These are phyloP conservation scores for Glycine soja DNA, from an alignment of 306 rosid species.

Conservation along the genomic window DNA sequence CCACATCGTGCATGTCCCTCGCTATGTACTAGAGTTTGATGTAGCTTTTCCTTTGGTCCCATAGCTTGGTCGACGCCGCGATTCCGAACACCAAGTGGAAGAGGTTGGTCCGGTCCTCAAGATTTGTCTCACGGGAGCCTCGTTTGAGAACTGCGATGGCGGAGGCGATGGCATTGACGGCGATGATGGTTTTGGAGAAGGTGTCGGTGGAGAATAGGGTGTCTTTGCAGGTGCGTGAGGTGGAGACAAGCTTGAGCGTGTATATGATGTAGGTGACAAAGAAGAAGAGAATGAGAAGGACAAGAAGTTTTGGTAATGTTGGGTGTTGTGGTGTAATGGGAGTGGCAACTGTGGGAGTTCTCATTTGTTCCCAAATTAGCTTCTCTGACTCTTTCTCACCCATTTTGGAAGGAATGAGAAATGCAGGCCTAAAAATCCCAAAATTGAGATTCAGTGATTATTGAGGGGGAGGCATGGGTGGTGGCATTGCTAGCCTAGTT, in stretches of 20 bases:
- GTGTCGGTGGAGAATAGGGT: slow-evolving; percentile 51
- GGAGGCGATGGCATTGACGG: slow-evolving; percentile 45
- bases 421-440: neutral
- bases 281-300: slow-evolving; percentile 77
- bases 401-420: no score
- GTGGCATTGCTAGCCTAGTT: no score
- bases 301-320: slow-evolving; percentile 60
- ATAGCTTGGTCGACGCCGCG: slow-evolving; percentile 92
- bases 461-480: no score
- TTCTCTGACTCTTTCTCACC: slow-evolving; percentile 63
- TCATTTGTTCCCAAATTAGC: slow-evolving; percentile 73
- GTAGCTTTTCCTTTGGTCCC: slow-evolving; percentile 84
- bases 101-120: slow-evolving; percentile 52
- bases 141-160: slow-evolving; percentile 31
- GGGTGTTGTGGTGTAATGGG: slow-evolving; percentile 53
- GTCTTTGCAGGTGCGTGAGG: slow-evolving; percentile 66
- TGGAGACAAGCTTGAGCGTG: slow-evolving; percentile 78
- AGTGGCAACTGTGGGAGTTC: slow-evolving; percentile 54
- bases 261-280: slow-evolving; percentile 77
- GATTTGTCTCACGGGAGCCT: slow-evolving; percentile 23
- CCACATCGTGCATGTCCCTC: slow-evolving; percentile 77
- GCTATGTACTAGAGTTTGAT: slow-evolving; percentile 89
- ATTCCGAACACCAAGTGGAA: slow-evolving; percentile 84
- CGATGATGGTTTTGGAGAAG: neutral
- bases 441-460: neutral